These are phyloP conservation scores for Camptophora hylomeconis DNA, from an alignment of 2,329 filamentous ascomycete species.

Conservation along the genomic window DNA sequence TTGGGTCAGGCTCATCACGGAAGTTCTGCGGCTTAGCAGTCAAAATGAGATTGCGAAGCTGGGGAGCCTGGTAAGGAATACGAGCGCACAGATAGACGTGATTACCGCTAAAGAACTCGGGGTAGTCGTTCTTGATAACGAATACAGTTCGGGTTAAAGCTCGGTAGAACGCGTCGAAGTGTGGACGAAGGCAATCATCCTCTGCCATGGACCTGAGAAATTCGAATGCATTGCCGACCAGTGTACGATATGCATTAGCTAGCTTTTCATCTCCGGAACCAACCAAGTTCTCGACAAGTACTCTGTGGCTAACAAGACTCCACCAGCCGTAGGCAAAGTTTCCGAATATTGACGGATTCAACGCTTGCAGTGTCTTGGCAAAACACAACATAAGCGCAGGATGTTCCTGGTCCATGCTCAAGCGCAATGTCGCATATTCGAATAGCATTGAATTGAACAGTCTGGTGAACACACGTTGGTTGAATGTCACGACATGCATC, in stretches of 20 bases:
- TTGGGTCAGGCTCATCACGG: slow-evolving; percentile 60
- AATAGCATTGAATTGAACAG: slow-evolving; percentile 74
- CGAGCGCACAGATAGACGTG: slow-evolving; percentile 69
- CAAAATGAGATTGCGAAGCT: slow-evolving; percentile 78
- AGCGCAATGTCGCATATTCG: slow-evolving; percentile 50
- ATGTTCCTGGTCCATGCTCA: slow-evolving; percentile 48
- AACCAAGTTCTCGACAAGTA: slow-evolving; percentile 69
- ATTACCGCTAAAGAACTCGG: slow-evolving; percentile 81
- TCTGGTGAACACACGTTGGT: slow-evolving; percentile 81
- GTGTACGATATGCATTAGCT: slow-evolving; percentile 62
- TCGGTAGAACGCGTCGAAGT: slow-evolving; percentile 73
- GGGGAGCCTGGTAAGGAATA: slow-evolving; percentile 71
- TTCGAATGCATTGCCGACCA: slow-evolving; percentile 58
- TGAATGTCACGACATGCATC: slow-evolving; percentile 67
- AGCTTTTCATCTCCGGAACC: slow-evolving; percentile 53
- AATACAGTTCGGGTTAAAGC: slow-evolving; percentile 71
- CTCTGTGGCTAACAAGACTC: slow-evolving; percentile 66
- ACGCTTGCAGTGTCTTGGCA: slow-evolving; percentile 54
- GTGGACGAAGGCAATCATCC: slow-evolving; percentile 51
- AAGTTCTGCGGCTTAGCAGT: slow-evolving; percentile 61
- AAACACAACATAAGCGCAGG: slow-evolving; percentile 60
- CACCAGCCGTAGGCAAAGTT: slow-evolving; percentile 81
- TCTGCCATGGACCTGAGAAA: slow-evolving; percentile 74
- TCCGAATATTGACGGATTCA: slow-evolving; percentile 67
- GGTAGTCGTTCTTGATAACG: slow-evolving; percentile 84